Evolutionary conservation across 331 rosid genomes (phyloP), one percentile per base, ranked within the genome.

Genomic region (Pyrus hybrid): DNA sequence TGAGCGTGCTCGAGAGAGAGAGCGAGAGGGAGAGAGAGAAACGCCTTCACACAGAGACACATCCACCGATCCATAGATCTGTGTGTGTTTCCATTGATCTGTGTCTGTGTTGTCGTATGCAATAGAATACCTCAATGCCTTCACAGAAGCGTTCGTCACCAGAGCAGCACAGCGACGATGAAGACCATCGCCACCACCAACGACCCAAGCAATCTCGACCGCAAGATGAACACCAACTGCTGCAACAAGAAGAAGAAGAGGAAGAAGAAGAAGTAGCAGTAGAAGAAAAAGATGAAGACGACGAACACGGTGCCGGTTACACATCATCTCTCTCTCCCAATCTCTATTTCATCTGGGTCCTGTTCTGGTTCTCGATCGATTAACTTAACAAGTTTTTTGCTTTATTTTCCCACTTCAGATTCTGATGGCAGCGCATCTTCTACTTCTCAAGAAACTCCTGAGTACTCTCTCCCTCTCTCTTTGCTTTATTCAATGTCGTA

Each of bases 61-160:
- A 18, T 7, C 18, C 23, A 29, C 43, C 43, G 21, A 70, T 8
- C 37, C 43, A 37, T 37, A 37, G 30, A 37, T 67, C 76, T 67
- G 75, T 51, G 17, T 65, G 8, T 33, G 32, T 37, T 33, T 25
- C 49, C 54, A 16, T 16, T 8, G 54, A 49, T 49, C 54, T 16
- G 8, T 16, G 54, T 16, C 3, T 49, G n/a, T 5, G 54, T 49
- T 49, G 0, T 49, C 6, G n/a, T 49, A 16, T 6, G 54, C n/a
- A 49, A 49, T 16, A 49, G 54, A 68, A 47, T 23, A 51, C 60
- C 81, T 53, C 91, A 89, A 93, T 93, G 98, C 98, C 98, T 76
- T 93, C 96, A 20, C 98, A 93, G 84, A 93, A 93, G 88, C 98
- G 94, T 25, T 83, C 93, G 17, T 56, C 78, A 54, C 76, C 94